phyloP scores from a whole-genome alignment of 305 asterid species.

The Ilex paraguariensis region DNA sequence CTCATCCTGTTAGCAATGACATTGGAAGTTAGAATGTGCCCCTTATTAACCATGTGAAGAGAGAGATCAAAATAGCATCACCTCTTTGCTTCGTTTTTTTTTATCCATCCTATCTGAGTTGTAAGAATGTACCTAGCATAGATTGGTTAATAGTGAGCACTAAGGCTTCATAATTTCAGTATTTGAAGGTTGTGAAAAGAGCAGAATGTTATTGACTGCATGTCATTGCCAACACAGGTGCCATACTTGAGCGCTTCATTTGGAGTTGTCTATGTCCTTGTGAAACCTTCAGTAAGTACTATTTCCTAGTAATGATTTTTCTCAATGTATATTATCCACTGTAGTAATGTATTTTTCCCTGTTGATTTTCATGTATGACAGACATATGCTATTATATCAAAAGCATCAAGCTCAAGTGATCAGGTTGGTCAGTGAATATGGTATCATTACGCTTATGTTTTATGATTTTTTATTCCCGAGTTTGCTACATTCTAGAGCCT shows the following conservation, averaged over 20 bases:
- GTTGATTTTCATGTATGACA: slow-evolving; percentile 19
- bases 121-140: too few relatives aligned
- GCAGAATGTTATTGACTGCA: slow-evolving; percentile 7
- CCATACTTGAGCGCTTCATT: slow-evolving; percentile 83
- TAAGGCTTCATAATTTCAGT: too few relatives aligned
- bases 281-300: slow-evolving; percentile 80
- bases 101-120: too few relatives aligned
- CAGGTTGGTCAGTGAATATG: slow-evolving; percentile 45
- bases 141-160: too few relatives aligned
- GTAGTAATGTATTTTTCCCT: slow-evolving; percentile 1
- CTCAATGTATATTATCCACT: slow-evolving; percentile 5
- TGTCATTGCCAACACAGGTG: slow-evolving; percentile 47
- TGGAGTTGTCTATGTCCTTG: slow-evolving; percentile 78
- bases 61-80: too few relatives aligned
- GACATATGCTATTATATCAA: slow-evolving; percentile 87
- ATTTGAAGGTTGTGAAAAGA: not conserved
- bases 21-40: too few relatives aligned
- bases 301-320: not conserved
- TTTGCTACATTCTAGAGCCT: too few relatives aligned
- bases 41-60: too few relatives aligned
- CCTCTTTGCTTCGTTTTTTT: too few relatives aligned
- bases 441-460: too few relatives aligned
- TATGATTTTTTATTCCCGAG: too few relatives aligned
- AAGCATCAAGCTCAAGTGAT: slow-evolving; percentile 59
- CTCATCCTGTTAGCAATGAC: too few relatives aligned